Base-by-base conservation (phyloP, 179 eudicot genomes). In the Heliamphora ciliata region DNA sequence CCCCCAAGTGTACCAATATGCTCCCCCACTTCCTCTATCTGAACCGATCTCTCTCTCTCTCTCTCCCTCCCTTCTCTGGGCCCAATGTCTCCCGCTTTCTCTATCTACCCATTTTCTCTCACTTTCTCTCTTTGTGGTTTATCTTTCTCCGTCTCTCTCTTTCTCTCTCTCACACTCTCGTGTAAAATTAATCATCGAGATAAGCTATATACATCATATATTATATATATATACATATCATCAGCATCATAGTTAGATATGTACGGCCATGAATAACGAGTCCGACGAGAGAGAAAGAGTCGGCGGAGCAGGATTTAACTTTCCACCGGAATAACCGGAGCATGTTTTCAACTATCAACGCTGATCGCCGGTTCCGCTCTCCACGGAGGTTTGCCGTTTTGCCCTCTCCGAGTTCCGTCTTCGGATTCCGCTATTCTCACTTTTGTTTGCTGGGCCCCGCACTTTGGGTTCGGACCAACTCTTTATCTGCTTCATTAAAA, bases 221-320 rank as follows among this genome's bases (percentile, higher is more conserved):
- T 31, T 31, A 31, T 31, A 31, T 31, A 31, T 31, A 31, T 31
- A 31, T 31, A 21, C 24, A 31, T 31, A 31, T 31, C 40, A 31
- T 31, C 40, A 31, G 40, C 40, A 31, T 31, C 40, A 31, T 31
- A 31, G 40, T 31, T 31, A 1, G 31, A 54, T 10, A 6, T 46
- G 74, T 69, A 69, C 74, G 74, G 74, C 52, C 21, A 1, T 46
- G 21, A 69, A 18, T 15, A 31, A n/a, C 74, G 46, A 46, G 52
- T 69, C 52, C 75, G 75, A 44, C 74, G 74, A 51, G 8, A 69
- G 74, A 51, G 14, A 69, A 51, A 13, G 75, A 70, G 75, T 31
- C 75, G 75, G 47, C 75, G 55, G 24, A 51, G 75, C 54, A 5
- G 17, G 17, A 47, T 21, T 51, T 18, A 17, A 47, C n/a, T 4